Evolutionary conservation across 2,329 filamentous ascomycete species (phyloP).

Genomic region (Blastomyces gilchristii): DNA sequence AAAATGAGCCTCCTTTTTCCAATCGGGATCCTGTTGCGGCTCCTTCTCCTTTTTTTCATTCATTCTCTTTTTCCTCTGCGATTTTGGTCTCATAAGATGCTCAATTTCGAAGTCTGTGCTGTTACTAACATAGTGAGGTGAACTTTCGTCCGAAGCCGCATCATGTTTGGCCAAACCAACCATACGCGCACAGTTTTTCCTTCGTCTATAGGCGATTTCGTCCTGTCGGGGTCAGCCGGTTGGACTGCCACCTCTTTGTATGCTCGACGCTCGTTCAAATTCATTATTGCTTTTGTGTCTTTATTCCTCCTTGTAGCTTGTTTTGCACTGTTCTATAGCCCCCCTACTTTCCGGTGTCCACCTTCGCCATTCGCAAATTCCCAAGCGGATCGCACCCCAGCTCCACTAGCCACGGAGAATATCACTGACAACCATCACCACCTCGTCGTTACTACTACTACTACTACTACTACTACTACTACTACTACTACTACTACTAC

Average conservation of each 20-base stretch:
- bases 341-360: not conserved
- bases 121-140: not conserved
- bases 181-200: too few relatives aligned
- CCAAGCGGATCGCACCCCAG: not conserved
- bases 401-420: not conserved
- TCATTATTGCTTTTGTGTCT: not conserved
- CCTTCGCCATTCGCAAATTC: not conserved
- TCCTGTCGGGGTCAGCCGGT: too few relatives aligned
- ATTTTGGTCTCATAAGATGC: not conserved
- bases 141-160: not conserved
- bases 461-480: too few relatives aligned
- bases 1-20: too few relatives aligned
- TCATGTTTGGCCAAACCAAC: slow-evolving; percentile 1
- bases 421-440: not conserved
- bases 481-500: too few relatives aligned
- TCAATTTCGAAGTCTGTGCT: not conserved
- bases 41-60: too few relatives aligned
- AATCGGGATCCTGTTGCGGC: too few relatives aligned
- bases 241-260: not conserved
- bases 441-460: too few relatives aligned
- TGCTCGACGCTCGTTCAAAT: not conserved
- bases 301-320: not conserved
- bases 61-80: too few relatives aligned
- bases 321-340: not conserved
- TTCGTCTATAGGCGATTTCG: not conserved